Conservation (phyloP, 371 early-diverging fungal species). For the Mortierella sp. region DNA sequence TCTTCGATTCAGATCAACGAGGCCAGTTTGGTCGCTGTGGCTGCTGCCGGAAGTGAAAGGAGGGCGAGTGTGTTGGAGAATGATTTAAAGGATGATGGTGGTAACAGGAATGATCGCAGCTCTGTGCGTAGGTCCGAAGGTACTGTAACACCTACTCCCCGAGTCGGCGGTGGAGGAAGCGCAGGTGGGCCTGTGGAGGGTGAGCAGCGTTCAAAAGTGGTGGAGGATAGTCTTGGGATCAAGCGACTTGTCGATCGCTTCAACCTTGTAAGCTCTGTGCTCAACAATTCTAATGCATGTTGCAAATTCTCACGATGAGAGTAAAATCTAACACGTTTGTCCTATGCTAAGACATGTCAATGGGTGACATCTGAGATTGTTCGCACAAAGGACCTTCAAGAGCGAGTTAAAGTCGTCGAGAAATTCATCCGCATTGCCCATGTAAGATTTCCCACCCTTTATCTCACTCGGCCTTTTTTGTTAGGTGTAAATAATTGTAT, state of each 20-base stretch:
- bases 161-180: too few species aligned
- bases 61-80: neutral
- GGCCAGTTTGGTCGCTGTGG: neutral
- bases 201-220: neutral
- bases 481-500: neutral
- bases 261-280: constrained; percentile 62
- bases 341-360: constrained; percentile 62
- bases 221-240: constrained; percentile 26
- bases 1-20: neutral
- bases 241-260: constrained; percentile 71
- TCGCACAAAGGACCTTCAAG: constrained; percentile 62
- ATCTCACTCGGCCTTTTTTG: neutral
- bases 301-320: too few species aligned
- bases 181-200: neutral
- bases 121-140: neutral
- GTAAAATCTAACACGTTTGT: neutral
- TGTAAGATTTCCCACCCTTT: constrained; percentile 49
- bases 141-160: neutral
- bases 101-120: neutral
- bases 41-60: neutral
- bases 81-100: neutral
- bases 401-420: constrained; percentile 77
- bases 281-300: too few species aligned
- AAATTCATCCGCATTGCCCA: constrained; percentile 82
- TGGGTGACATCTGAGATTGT: constrained; percentile 84